These are phyloP conservation scores for Sugiyamaella pinicola DNA, from an alignment of 1,139 yeast species.

Conservation along the genomic window DNA sequence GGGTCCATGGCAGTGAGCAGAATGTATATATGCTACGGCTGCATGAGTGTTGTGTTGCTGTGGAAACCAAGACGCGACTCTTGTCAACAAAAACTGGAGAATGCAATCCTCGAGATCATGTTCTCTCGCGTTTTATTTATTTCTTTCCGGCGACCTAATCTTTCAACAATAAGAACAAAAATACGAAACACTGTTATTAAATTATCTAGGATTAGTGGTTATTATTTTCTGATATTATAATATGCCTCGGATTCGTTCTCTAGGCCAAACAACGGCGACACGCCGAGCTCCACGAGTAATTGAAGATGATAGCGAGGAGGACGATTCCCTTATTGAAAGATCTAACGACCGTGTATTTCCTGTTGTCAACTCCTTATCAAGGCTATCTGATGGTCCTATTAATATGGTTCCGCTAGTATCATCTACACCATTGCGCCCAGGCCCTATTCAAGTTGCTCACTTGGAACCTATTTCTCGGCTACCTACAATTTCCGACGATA, in stretches of 20 bases:
- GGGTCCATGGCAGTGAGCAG: neutral
- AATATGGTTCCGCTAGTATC: constrained; percentile 20
- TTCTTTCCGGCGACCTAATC: no score
- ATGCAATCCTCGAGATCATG: neutral
- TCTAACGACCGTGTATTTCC: neutral
- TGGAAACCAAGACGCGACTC: constrained; percentile 12
- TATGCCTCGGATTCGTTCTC: constrained; percentile 12
- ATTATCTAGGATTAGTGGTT: neutral
- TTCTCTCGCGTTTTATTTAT: neutral
- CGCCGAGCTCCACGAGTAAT: constrained; percentile 8
- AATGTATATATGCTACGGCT: no score
- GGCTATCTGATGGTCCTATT: constrained; percentile 9
- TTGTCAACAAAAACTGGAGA: constrained; percentile 7
- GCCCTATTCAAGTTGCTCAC: constrained; percentile 29
- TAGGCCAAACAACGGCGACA: constrained; percentile 1
- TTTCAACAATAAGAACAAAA: no score
- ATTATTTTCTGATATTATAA: neutral
- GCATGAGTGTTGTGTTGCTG: neutral
- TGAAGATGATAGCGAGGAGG: constrained; percentile 12
- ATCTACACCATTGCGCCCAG: constrained; percentile 24
- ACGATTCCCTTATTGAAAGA: constrained; percentile 1
- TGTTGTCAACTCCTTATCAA: neutral
- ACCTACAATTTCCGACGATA: constrained; percentile 12
- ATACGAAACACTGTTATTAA: neutral
- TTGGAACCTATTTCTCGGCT: constrained; percentile 28